A percentile compares a stretch with the other conserved stretches of the same genome.
phyloP scores from a whole-genome alignment of 768 basidiomycete species.

The Lactifluus rugatus region DNA sequence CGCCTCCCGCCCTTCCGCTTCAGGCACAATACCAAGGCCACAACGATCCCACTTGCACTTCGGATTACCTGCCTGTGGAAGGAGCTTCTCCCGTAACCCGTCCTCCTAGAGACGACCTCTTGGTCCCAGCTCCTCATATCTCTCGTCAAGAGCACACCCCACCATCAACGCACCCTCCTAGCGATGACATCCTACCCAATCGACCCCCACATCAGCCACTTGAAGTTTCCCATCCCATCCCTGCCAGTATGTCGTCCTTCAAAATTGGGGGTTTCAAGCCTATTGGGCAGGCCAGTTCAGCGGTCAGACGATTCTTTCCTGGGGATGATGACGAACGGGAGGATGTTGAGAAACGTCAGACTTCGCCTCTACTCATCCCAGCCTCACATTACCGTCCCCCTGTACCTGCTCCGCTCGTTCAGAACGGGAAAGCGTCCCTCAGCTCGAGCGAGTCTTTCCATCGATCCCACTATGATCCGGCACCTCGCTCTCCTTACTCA shows the following conservation, averaged over 20 bases:
- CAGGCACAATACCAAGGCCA: neutral
- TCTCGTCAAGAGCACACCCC: slow-evolving; percentile 4
- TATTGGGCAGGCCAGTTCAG: slow-evolving; percentile 44
- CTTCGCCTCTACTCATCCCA: slow-evolving; percentile 10
- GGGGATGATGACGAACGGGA: slow-evolving; percentile 59
- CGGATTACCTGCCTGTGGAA: slow-evolving; percentile 2
- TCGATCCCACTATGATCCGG: slow-evolving; percentile 8
- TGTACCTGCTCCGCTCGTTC: slow-evolving; percentile 10
- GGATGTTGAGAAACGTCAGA: slow-evolving; percentile 11
- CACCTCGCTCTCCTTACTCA: slow-evolving; percentile 14
- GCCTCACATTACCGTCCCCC: slow-evolving; percentile 15
- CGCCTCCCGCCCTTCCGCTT: slow-evolving; percentile 15
- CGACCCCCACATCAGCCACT: slow-evolving; percentile 6
- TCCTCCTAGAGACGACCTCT: slow-evolving; percentile 6
- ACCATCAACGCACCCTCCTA: neutral
- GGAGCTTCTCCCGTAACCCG: neutral
- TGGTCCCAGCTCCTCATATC: slow-evolving; percentile 2
- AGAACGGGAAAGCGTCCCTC: slow-evolving; percentile 9
- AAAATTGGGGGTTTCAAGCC: slow-evolving; percentile 57
- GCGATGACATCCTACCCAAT: slow-evolving; percentile 4
- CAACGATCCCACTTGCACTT: neutral
- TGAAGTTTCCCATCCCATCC: neutral
- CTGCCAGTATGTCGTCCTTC: slow-evolving; percentile 5
- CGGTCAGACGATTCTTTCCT: slow-evolving; percentile 74
- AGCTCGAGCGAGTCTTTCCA: slow-evolving; percentile 12